Evolutionary conservation across 2,329 filamentous ascomycete species (phyloP).

Genomic region (Penicillium sp.): DNA sequence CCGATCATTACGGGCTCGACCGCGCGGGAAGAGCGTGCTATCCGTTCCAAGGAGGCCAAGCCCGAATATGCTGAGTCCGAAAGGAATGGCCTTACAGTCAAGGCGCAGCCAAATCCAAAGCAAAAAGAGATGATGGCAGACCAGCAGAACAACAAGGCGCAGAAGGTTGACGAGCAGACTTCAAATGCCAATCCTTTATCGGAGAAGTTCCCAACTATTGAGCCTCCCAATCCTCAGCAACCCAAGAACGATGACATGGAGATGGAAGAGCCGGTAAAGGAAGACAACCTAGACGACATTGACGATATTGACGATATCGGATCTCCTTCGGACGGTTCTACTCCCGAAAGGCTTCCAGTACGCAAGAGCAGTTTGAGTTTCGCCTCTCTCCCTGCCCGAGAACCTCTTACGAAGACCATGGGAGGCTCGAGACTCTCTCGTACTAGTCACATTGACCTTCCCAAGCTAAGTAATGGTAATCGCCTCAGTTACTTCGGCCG

Average conservation of each 20-base stretch:
- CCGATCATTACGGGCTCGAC: slow-evolving; percentile 34
- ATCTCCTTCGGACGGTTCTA: slow-evolving; percentile 49
- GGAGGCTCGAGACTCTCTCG: slow-evolving; percentile 67
- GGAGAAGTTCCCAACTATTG: slow-evolving; percentile 12
- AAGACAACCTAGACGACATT: slow-evolving; percentile 39
- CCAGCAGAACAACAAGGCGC: slow-evolving; percentile 4
- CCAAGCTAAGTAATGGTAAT: slow-evolving; percentile 42
- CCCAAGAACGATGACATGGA: slow-evolving; percentile 17
- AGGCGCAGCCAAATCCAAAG: slow-evolving; percentile 1
- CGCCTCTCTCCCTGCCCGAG: slow-evolving; percentile 84
- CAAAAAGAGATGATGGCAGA: neutral
- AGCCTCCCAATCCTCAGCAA: slow-evolving; percentile 6
- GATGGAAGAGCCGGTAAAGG: slow-evolving; percentile 24
- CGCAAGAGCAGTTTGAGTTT: slow-evolving; percentile 96
- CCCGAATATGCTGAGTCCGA: slow-evolving; percentile 6
- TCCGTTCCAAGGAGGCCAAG: slow-evolving; percentile 1
- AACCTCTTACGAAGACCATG: slow-evolving; percentile 81
- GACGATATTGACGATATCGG: slow-evolving; percentile 49
- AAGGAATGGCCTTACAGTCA: slow-evolving; percentile 2
- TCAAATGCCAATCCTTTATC: slow-evolving; percentile 15
- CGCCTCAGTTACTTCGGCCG: slow-evolving; percentile 72
- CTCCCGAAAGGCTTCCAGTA: slow-evolving; percentile 62
- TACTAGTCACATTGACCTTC: slow-evolving; percentile 72
- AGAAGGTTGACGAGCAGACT: slow-evolving; percentile 9
- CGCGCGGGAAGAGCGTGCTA: slow-evolving; percentile 18